These are phyloP conservation scores for Termitomyces sp. DNA, from an alignment of 768 basidiomycete genomes.

Conservation along the genomic window DNA sequence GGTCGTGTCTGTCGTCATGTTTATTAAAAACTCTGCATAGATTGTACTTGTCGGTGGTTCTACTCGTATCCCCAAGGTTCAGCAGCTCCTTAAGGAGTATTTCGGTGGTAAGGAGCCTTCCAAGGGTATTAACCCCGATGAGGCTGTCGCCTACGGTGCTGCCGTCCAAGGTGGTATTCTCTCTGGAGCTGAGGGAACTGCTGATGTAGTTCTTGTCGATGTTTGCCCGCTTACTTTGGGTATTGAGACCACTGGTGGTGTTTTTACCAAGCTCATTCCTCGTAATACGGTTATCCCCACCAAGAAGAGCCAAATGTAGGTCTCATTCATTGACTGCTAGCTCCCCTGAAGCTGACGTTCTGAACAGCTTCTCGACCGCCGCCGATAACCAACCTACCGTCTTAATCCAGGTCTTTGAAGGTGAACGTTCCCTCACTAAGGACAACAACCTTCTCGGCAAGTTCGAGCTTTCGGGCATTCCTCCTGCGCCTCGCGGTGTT, in stretches of 20 bases:
- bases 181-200: slow-evolving; percentile 86
- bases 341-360: slow-evolving; percentile 17
- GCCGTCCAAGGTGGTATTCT: slow-evolving; percentile 99
- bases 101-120: slow-evolving; percentile 97
- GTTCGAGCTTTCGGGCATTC: slow-evolving; percentile 90
- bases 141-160: slow-evolving; percentile 98
- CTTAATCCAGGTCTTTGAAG: slow-evolving; percentile 95
- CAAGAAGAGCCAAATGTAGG: slow-evolving; percentile 89
- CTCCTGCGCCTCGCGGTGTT: slow-evolving; percentile 92
- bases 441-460: slow-evolving; percentile 98
- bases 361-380: slow-evolving; percentile 64
- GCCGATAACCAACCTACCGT: slow-evolving; percentile 94
- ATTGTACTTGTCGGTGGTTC: slow-evolving; percentile 94
- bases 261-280: slow-evolving; percentile 95
- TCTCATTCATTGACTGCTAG: slow-evolving; percentile 6
- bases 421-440: slow-evolving; percentile 95
- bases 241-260: slow-evolving; percentile 98
- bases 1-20: background rate
- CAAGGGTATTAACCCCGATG: slow-evolving; percentile 98
- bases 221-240: slow-evolving; percentile 96
- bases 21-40: slow-evolving; percentile 29
- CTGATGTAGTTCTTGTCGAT: slow-evolving; percentile 92
- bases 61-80: slow-evolving; percentile 99
- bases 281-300: slow-evolving; percentile 99
- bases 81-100: slow-evolving; percentile 96